Conservation (phyloP, 805 yeast species). For the Komagataella mondaviorum region DNA sequence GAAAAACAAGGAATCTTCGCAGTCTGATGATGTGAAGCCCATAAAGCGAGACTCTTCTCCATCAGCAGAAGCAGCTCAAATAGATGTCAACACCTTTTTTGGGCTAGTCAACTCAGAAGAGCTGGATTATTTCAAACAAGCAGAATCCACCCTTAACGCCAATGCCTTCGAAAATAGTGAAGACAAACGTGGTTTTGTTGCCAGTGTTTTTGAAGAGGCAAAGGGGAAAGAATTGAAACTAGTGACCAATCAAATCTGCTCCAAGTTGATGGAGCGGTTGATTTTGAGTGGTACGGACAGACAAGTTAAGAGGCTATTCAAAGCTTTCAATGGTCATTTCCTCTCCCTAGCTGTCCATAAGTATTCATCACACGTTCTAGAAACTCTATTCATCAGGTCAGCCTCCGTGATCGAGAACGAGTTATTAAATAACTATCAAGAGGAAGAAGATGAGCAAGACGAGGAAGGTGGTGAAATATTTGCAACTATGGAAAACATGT, state of each 20-base stretch:
- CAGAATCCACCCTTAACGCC: conserved; percentile 74
- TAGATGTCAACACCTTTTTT: conserved; percentile 38
- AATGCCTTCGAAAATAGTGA: conserved; percentile 66
- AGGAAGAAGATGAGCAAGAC: conserved; percentile 15
- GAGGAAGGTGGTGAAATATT: conserved; percentile 21
- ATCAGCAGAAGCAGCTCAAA: conserved; percentile 1
- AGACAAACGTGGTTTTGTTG: conserved; percentile 59
- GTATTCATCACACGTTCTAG: conserved; percentile 88
- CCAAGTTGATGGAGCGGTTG: conserved; percentile 81
- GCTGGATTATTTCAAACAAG: conserved; percentile 83
- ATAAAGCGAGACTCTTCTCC: neutral
- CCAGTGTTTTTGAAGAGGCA: conserved; percentile 74
- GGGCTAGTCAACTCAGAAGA: conserved; percentile 81
- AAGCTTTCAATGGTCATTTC: conserved; percentile 61
- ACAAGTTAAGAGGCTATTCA: conserved; percentile 54
- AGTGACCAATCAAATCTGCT: conserved; percentile 89
- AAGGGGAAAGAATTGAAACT: conserved; percentile 82
- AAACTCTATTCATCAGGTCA: conserved; percentile 63
- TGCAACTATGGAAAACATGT: conserved; percentile 52
- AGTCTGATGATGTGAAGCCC: neutral
- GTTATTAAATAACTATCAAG: conserved; percentile 31
- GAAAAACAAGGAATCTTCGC: conserved; percentile 5
- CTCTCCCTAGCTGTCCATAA: conserved; percentile 73
- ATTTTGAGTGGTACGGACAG: conserved; percentile 50
- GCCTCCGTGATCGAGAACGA: conserved; percentile 72